These are phyloP conservation scores for Cokeromyces recurvatus DNA, from an alignment of 371 early-diverging fungal species.

Conservation along the genomic window DNA sequence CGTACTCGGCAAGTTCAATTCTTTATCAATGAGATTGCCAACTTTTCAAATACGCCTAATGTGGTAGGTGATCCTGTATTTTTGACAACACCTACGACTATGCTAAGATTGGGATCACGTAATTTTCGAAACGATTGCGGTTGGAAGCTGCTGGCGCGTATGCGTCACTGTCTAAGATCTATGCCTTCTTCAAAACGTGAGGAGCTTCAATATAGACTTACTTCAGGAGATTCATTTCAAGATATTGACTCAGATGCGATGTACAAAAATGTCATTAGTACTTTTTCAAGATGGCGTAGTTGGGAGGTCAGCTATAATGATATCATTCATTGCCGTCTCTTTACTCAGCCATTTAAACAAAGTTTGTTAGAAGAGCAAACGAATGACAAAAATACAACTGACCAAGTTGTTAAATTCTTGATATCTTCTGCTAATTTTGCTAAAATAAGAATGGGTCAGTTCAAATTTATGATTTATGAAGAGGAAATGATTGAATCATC, in stretches of 20 bases:
- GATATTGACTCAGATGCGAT: conserved; percentile 37
- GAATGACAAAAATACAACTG: conserved; percentile 7
- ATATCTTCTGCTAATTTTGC: conserved; percentile 33
- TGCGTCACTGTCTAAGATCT: conserved; percentile 59
- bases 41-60: conserved; percentile 42
- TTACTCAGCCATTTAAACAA: conserved; percentile 50
- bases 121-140: conserved; percentile 66
- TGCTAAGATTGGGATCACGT: conserved; percentile 66
- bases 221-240: conserved; percentile 34
- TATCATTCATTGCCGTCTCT: conserved; percentile 43
- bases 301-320: conserved; percentile 61
- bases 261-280: conserved; percentile 44
- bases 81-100: conserved; percentile 65
- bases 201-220: conserved; percentile 43
- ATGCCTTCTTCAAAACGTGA: conserved; percentile 38
- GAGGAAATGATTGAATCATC: conserved; percentile 31
- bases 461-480: conserved; percentile 43
- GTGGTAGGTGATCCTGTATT: conserved; percentile 68
- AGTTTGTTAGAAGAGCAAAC: neutral
- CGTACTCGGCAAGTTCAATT: conserved; percentile 57
- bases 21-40: conserved; percentile 56
- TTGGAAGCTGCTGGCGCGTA: conserved; percentile 74
- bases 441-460: conserved; percentile 22
- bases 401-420: conserved; percentile 31
- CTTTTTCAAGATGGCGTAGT: conserved; percentile 60